Evolutionary conservation across 2,329 filamentous ascomycete species (phyloP).

Genomic region (Verticillium longisporum): DNA sequence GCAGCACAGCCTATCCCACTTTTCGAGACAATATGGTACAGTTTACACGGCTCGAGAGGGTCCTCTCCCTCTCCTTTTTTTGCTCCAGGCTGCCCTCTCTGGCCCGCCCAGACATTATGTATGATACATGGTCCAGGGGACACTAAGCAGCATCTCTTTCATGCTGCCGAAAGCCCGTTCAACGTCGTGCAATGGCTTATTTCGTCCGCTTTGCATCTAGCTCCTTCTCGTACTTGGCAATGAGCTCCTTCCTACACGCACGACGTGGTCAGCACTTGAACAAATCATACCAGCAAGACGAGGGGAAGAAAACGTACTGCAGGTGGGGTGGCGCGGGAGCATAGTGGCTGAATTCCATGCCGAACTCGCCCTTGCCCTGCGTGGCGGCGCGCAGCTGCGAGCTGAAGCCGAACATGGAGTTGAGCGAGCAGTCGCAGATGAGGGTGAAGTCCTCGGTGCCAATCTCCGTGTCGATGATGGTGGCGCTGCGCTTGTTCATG

Average conservation of each 20-base stretch:
- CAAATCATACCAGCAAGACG: slow-evolving; percentile 4
- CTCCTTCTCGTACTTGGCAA: slow-evolving; percentile 54
- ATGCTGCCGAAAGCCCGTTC: not conserved
- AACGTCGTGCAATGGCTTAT: slow-evolving; percentile 19
- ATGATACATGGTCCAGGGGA: not conserved
- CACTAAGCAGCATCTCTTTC: not conserved
- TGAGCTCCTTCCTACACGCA: slow-evolving; percentile 44
- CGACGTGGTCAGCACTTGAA: slow-evolving; percentile 15
- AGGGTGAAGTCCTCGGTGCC: slow-evolving; percentile 91
- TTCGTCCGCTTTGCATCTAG: slow-evolving; percentile 50
- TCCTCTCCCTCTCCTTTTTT: not conserved
- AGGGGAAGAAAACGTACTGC: slow-evolving; percentile 55
- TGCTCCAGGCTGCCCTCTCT: not conserved
- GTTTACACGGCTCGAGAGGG: not conserved
- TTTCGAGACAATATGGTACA: not conserved
- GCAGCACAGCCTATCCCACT: not conserved
- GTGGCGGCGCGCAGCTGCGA: slow-evolving; percentile 86
- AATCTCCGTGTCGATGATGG: slow-evolving; percentile 92
- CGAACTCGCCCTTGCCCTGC: slow-evolving; percentile 97
- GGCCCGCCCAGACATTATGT: not conserved
- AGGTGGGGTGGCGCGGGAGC: slow-evolving; percentile 77
- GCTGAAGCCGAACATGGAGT: slow-evolving; percentile 97
- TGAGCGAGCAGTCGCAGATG: slow-evolving; percentile 84
- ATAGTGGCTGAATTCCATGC: slow-evolving; percentile 98
- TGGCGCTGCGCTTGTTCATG: slow-evolving; percentile 93